phyloP scores from a whole-genome alignment of 768 basidiomycete species.

The Boletus bicolor region DNA sequence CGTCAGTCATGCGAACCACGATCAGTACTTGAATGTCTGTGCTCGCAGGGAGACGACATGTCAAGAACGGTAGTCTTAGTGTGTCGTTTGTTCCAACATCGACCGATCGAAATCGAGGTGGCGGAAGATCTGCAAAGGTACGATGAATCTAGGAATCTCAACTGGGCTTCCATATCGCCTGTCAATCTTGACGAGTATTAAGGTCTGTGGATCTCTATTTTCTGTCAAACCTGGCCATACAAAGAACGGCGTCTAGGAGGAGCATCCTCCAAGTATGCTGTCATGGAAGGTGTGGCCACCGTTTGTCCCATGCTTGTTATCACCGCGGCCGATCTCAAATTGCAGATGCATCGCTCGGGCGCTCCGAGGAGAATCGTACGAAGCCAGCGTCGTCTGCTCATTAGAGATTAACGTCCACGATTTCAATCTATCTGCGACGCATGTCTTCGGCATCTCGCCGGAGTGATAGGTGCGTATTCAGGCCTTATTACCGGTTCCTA shows the following conservation, averaged over 20 bases:
- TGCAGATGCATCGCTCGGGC: slow-evolving; percentile 1
- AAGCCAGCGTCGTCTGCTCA: slow-evolving; percentile 1
- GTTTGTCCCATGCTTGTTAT: slow-evolving; percentile 13
- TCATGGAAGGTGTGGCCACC: slow-evolving; percentile 11
- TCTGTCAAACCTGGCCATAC: background rate
- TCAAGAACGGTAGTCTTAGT: background rate
- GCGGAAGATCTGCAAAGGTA: slow-evolving; percentile 20
- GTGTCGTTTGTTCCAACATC: background rate
- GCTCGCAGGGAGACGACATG: background rate
- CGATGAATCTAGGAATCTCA: slow-evolving; percentile 20
- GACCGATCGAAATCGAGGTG: slow-evolving; percentile 18
- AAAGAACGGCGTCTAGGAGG: slow-evolving; percentile 17
- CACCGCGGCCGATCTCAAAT: slow-evolving; percentile 25
- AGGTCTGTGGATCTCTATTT: slow-evolving; percentile 22
- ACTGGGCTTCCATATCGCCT: slow-evolving; percentile 15
- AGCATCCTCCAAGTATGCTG: slow-evolving; percentile 4
- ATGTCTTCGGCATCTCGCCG: slow-evolving; percentile 8
- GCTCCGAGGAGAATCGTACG: slow-evolving; percentile 27
- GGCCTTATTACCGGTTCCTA: background rate
- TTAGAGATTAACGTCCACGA: slow-evolving; percentile 25
- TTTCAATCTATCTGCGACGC: slow-evolving; percentile 8
- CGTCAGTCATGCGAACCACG: background rate
- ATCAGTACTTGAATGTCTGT: background rate
- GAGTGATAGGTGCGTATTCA: slow-evolving; percentile 10
- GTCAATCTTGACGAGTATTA: slow-evolving; percentile 22